Evolutionary conservation across 1,284 basidiomycete species (phyloP).

Genomic region (Ganoderma meredithae): DNA sequence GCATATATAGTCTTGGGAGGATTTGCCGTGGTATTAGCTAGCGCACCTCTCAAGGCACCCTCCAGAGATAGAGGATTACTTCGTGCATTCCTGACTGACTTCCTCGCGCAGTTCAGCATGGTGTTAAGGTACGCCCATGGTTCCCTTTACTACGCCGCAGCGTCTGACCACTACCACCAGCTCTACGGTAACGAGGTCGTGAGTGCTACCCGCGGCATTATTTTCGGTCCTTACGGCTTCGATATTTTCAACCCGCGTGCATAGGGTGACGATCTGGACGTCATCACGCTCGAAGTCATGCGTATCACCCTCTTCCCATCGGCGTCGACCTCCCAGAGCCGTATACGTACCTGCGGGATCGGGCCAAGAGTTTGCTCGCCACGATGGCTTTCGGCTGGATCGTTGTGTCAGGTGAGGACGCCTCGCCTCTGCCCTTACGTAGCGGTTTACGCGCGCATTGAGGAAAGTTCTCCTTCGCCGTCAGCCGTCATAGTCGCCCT

Average conservation of each 20-base stretch:
- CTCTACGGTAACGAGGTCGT: conserved; percentile 94
- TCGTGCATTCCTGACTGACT: conserved; percentile 5
- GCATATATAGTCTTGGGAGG: conserved; percentile 82
- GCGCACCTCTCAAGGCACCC: not conserved
- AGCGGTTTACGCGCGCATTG: not conserved
- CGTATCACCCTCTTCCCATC: conserved; percentile 76
- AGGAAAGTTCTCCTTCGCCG: not conserved
- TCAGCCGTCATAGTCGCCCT: conserved; percentile 59
- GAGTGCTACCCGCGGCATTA: conserved; percentile 81
- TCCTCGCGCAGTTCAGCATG: conserved; percentile 70
- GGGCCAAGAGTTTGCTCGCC: conserved; percentile 64
- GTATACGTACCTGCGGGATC: conserved; percentile 61
- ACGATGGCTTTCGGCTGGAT: conserved; percentile 85
- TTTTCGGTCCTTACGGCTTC: conserved; percentile 79
- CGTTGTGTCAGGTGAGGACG: conserved; percentile 62
- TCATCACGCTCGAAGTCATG: conserved; percentile 82
- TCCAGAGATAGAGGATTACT: not conserved
- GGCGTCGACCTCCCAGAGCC: conserved; percentile 76
- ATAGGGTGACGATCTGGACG: conserved; percentile 68
- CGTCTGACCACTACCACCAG: conserved; percentile 39
- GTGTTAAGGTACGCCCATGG: conserved; percentile 63
- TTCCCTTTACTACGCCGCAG: not conserved
- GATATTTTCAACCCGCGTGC: conserved; percentile 81
- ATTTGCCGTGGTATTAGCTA: conserved; percentile 72
- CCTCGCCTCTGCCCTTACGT: too few relatives aligned